phyloP scores from a whole-genome alignment of 495 filamentous ascomycete species.

The Collariella sp. region DNA sequence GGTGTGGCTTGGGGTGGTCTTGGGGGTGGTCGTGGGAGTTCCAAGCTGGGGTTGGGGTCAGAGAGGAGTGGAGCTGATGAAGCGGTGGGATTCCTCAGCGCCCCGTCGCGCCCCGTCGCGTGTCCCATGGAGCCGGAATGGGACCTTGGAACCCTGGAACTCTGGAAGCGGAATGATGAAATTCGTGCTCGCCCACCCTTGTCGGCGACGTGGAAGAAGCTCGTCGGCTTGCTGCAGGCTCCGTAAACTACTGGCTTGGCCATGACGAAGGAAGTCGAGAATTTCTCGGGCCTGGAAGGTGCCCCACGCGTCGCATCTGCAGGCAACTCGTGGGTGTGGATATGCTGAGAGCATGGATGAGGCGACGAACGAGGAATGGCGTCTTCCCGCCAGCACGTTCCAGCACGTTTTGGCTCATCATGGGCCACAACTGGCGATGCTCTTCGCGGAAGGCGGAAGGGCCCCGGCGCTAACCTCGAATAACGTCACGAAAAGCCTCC shows the following conservation, averaged over 20 bases:
- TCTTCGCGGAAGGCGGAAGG: slow-evolving; percentile 23
- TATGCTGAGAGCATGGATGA: background rate
- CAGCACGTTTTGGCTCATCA: slow-evolving; percentile 20
- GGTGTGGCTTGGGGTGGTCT: background rate
- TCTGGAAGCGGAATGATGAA: background rate
- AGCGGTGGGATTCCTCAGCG: slow-evolving; percentile 3
- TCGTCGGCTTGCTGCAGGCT: no score
- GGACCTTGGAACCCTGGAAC: no score
- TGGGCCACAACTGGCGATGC: slow-evolving; percentile 14
- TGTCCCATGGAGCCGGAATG: background rate
- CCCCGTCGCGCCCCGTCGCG: background rate
- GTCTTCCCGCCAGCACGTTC: slow-evolving; percentile 20
- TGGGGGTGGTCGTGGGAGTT: no score
- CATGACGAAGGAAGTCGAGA: no score
- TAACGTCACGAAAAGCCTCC: slow-evolving; percentile 15
- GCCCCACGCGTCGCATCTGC: background rate
- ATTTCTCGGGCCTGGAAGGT: background rate
- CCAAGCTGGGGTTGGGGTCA: background rate
- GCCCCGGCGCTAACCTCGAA: slow-evolving; percentile 10
- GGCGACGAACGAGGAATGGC: slow-evolving; percentile 15
- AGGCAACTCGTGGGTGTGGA: slow-evolving; percentile 3
- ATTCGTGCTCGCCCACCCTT: background rate
- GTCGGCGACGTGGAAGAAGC: background rate
- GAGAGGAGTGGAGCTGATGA: background rate
- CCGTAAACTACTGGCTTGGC: no score